Base-by-base conservation (phyloP, 2,329 filamentous ascomycete species). In the Salinomyces thailandicus region DNA sequence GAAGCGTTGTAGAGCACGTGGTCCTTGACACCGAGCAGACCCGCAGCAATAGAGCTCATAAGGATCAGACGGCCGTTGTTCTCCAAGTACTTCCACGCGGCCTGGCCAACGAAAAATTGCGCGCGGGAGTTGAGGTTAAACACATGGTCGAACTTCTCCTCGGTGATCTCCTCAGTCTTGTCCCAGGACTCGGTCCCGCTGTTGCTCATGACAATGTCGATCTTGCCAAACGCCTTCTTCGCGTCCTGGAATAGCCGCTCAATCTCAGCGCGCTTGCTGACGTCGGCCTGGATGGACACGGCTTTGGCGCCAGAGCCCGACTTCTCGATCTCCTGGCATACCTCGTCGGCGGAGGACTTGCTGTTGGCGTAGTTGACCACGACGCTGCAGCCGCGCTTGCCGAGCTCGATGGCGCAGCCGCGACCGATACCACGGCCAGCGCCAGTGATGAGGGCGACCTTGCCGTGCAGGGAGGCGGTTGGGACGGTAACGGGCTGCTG, bases 81-180 rank as follows among this genome's bases (percentile, higher is more conserved):
- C 54, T 78, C 70, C 45, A 83, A 71, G 62, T 83, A 67, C 63
- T 79, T 79, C 61, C 81, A 80, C 5, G 75, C 81, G 39, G 81
- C 76, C 63, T 84, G 79, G 14, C 79, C 81, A 35, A 85, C 79
- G 59, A 85, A 85, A 68, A 85, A 85, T 62, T 85, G 78, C 31
- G 77, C 78, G 6, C 76, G 66, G 5, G 77, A 72, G 62, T 82
- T 82, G 56, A 81, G 62, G 62, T 66, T 68, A 66, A 82, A 80
- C 46, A 81, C 77, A 43, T 78, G 75, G 58, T 83, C 78, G 55
- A 75, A 82, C 61, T 81, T 77, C 63, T 81, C 77, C 57, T 77
- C 73, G 4, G 74, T 68, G 40, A 81, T 76, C 49, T 81, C 75
- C 62, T 78, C 73, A 41, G 78, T 71, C 59, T 78, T 75, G 44